Percentiles rank a stretch among this genome's conserved stretches.
Evolutionary conservation across 2,329 filamentous ascomycete species (phyloP).

Genomic region (Aspergillus jensenii): DNA sequence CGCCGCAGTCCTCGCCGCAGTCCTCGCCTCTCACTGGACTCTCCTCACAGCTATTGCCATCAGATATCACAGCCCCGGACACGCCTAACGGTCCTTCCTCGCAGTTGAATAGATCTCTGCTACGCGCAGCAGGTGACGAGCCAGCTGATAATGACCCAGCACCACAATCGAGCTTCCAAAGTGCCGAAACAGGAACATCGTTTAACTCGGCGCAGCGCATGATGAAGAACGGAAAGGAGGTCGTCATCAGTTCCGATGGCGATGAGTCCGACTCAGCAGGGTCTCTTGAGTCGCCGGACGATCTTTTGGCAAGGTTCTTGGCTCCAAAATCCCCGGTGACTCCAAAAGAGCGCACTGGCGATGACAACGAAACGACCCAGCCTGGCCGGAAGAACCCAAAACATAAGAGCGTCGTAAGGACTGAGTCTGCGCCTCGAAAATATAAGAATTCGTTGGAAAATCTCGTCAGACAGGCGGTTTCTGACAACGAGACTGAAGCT

Average conservation of each 20-base stretch:
- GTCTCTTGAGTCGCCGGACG: slow-evolving; percentile 55
- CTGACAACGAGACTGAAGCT: slow-evolving; percentile 60
- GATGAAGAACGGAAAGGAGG: slow-evolving; percentile 55
- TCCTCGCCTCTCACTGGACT: slow-evolving; percentile 31
- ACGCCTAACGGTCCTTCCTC: slow-evolving; percentile 12
- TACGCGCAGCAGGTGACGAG: background rate
- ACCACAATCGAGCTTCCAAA: slow-evolving; percentile 20
- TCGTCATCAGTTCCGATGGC: slow-evolving; percentile 69
- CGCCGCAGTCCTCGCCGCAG: slow-evolving; percentile 28
- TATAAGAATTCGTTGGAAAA: slow-evolving; percentile 66
- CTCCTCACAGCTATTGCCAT: slow-evolving; percentile 22
- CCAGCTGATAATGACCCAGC: slow-evolving; percentile 2
- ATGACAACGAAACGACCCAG: slow-evolving; percentile 13
- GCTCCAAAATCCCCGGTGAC: slow-evolving; percentile 6
- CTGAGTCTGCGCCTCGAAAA: slow-evolving; percentile 36
- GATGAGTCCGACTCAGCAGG: slow-evolving; percentile 62
- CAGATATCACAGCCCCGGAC: slow-evolving; percentile 17
- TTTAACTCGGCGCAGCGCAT: slow-evolving; percentile 49
- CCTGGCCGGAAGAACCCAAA: slow-evolving; percentile 20
- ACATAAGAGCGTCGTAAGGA: slow-evolving; percentile 8
- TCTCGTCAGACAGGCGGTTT: slow-evolving; percentile 59
- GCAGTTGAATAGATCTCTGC: slow-evolving; percentile 20
- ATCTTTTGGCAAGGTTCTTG: slow-evolving; percentile 42
- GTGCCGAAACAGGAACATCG: slow-evolving; percentile 20
- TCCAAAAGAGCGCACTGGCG: slow-evolving; percentile 5